Conservation (phyloP, 176 grass and related monocot species). For the Saccharum officinarum region DNA sequence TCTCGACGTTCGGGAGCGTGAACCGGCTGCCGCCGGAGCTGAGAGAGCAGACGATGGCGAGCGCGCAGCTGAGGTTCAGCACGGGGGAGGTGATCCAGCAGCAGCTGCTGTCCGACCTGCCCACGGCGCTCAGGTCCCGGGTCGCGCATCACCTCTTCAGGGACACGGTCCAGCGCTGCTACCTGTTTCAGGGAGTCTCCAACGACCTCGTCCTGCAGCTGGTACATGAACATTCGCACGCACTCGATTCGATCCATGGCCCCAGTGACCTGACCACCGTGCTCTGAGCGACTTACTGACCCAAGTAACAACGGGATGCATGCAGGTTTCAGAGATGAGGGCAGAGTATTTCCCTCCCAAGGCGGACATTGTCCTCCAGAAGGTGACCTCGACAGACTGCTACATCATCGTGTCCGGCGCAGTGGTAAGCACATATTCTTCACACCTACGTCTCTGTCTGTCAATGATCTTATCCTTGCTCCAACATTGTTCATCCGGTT, state of each 20-base stretch:
- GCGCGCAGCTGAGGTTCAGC: conserved; percentile 54
- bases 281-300: not conserved
- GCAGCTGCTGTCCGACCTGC: conserved; percentile 47
- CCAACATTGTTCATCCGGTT: not conserved
- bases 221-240: not conserved
- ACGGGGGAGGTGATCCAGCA: conserved; percentile 31
- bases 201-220: conserved; percentile 38
- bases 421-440: not conserved
- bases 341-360: conserved; percentile 54
- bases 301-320: not conserved
- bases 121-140: conserved; percentile 42
- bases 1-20: conserved; percentile 34
- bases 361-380: conserved; percentile 48
- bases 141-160: conserved; percentile 56
- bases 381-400: conserved; percentile 50
- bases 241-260: too few relatives aligned
- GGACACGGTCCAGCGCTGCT: conserved; percentile 4
- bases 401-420: conserved; percentile 49
- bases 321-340: conserved; percentile 41
- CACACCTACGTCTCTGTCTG: not conserved
- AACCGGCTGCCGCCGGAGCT: conserved; percentile 35
- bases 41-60: conserved; percentile 43
- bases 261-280: not conserved
- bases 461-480: not conserved
- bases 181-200: conserved; percentile 56